A percentile compares a stretch with the other conserved stretches of the same genome.
Evolutionary conservation across 176 grass and related monocot species (phyloP).

Genomic region (Oryza brachyantha): DNA sequence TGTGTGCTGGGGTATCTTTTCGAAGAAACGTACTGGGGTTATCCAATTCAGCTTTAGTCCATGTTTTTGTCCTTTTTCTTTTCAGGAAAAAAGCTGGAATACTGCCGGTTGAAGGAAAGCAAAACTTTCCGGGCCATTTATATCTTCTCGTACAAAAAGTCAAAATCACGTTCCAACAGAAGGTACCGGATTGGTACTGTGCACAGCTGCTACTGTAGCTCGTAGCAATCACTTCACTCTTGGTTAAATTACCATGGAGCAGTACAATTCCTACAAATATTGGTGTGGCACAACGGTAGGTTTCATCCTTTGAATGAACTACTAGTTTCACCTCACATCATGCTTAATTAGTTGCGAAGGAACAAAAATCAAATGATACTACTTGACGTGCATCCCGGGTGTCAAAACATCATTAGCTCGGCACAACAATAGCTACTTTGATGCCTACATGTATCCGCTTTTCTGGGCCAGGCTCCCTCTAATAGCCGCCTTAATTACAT

Average conservation of each 20-base stretch:
- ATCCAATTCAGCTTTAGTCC: neutral
- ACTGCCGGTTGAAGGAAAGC: neutral
- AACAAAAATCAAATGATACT: neutral
- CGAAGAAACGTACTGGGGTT: neutral
- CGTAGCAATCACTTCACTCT: neutral
- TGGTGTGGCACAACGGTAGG: neutral
- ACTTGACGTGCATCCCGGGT: neutral
- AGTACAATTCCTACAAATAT: neutral
- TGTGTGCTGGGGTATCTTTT: neutral
- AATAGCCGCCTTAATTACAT: conserved; percentile 10
- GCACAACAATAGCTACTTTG: neutral
- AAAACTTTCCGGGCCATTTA: neutral
- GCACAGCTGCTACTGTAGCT: neutral
- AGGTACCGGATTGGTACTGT: neutral
- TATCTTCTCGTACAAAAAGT: neutral
- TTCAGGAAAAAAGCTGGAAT: neutral
- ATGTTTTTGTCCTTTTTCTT: neutral
- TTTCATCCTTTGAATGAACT: neutral
- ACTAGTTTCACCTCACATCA: neutral
- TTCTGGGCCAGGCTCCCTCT: neutral
- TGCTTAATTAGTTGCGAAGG: neutral
- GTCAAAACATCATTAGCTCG: neutral
- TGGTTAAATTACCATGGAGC: neutral
- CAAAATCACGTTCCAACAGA: neutral
- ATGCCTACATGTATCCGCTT: conserved; percentile 28